These are phyloP conservation scores for Diplosphaera chodatii DNA, from an alignment of 139 green algal species.

Conservation along the genomic window DNA sequence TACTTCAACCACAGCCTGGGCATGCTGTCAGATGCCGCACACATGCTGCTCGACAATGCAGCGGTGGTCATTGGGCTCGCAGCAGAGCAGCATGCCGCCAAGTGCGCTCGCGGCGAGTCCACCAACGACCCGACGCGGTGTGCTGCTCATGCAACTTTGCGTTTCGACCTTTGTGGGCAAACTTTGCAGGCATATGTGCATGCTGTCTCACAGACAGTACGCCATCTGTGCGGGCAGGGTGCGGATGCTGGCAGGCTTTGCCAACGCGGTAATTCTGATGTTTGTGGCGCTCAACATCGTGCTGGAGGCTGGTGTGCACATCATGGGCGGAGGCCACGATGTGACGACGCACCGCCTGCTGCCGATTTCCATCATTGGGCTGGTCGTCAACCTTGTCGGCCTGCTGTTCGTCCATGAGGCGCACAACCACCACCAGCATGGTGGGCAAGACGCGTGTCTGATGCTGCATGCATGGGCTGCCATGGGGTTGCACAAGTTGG, in stretches of 20 bases:
- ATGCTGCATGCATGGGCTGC: too few relatives aligned
- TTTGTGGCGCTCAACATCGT: conserved; percentile 34
- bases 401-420: conserved; percentile 38
- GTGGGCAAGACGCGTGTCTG: too few relatives aligned
- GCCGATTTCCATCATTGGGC: conserved; percentile 25
- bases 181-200: too few relatives aligned
- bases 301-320: conserved; percentile 3
- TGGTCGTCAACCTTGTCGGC: conserved; percentile 35
- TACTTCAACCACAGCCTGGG: conserved; percentile 25
- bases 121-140: conserved; percentile 28
- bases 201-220: too few relatives aligned
- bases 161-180: too few relatives aligned
- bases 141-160: not conserved
- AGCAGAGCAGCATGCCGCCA: conserved; percentile 28
- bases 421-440: conserved; percentile 18
- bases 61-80: conserved; percentile 19
- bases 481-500: too few relatives aligned
- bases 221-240: too few relatives aligned
- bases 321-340: conserved; percentile 23
- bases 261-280: conserved; percentile 14
- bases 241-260: conserved; percentile 3
- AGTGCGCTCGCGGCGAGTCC: conserved; percentile 17
- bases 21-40: conserved; percentile 35
- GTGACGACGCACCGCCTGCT: conserved; percentile 33
- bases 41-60: conserved; percentile 46